phyloP scores from a whole-genome alignment of 2,329 filamentous ascomycete species.

The Coniochaeta sp. region DNA sequence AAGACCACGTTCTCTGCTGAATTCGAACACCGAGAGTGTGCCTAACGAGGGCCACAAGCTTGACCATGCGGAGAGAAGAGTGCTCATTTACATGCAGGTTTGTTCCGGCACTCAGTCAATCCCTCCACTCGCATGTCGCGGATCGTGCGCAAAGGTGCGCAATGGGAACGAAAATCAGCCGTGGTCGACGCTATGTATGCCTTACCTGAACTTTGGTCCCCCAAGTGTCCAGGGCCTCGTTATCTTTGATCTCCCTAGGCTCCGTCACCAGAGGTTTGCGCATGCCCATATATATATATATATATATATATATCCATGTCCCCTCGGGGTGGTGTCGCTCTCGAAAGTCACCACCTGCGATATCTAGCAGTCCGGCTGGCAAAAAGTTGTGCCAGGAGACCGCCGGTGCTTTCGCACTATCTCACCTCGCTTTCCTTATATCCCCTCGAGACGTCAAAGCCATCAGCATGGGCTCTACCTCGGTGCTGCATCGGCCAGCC shows the following conservation, averaged over 20 bases:
- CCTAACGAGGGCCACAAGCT: too few species aligned
- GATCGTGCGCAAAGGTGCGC: not conserved
- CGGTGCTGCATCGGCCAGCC: too few species aligned
- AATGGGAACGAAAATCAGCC: not conserved
- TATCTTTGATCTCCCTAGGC: not conserved
- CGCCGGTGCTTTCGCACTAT: too few species aligned
- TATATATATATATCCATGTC: too few species aligned
- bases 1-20: not conserved
- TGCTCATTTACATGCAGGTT: not conserved
- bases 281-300: too few species aligned
- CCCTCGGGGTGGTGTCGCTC: too few species aligned
- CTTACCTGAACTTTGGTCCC: too few species aligned
- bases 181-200: not conserved
- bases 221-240: not conserved
- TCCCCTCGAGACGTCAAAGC: too few species aligned
- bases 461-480: too few species aligned
- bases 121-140: not conserved
- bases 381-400: too few species aligned
- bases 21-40: not conserved
- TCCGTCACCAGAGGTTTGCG: not conserved
- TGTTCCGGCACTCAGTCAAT: not conserved
- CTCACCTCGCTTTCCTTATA: too few species aligned
- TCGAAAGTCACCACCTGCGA: too few species aligned
- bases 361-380: not conserved
- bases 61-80: not conserved